phyloP scores from a whole-genome alignment of 129 eudicot species.

The Lonicera japonica region DNA sequence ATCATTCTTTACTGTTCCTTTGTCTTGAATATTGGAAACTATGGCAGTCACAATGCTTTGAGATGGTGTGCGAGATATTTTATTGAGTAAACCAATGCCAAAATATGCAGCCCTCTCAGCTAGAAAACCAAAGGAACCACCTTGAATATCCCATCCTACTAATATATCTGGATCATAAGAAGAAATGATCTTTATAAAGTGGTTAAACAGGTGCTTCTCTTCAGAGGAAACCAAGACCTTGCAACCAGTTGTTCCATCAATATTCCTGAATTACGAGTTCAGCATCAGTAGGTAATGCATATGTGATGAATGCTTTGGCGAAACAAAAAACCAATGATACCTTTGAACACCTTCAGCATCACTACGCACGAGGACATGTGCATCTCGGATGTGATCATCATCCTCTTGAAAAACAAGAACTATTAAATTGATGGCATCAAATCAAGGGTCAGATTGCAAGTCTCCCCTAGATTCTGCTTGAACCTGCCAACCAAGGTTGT shows the following conservation, averaged over 20 bases:
- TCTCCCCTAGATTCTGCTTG: constrained; percentile 96
- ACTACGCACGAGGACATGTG: constrained; percentile 54
- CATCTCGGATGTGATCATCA: constrained; percentile 29
- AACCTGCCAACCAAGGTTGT: constrained; percentile 35
- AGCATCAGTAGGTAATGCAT: constrained; percentile 4
- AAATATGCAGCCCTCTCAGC: constrained; percentile 87
- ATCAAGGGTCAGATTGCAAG: constrained; percentile 72
- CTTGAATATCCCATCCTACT: constrained; percentile 96
- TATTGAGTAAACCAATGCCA: constrained; percentile 76
- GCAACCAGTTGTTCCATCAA: constrained; percentile 63
- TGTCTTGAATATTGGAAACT: constrained; percentile 26
- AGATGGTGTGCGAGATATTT: constrained; percentile 79
- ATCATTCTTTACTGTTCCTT: constrained; percentile 25
- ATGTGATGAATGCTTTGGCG: no score
- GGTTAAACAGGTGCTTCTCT: constrained; percentile 53
- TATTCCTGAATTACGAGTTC: constrained; percentile 35
- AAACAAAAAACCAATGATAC: constrained; percentile 11
- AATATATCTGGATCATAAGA: constrained; percentile 76
- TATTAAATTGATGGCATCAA: constrained; percentile 71
- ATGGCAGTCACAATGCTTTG: constrained; percentile 25
- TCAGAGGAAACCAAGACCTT: constrained; percentile 42
- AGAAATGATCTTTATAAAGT: constrained; percentile 47
- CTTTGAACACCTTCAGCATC: constrained; percentile 30
- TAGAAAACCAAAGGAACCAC: constrained; percentile 88
- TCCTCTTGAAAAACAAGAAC: constrained; percentile 70